phyloP scores from a whole-genome alignment of 2,329 filamentous ascomycete species.

The Aspergillus niger region DNA sequence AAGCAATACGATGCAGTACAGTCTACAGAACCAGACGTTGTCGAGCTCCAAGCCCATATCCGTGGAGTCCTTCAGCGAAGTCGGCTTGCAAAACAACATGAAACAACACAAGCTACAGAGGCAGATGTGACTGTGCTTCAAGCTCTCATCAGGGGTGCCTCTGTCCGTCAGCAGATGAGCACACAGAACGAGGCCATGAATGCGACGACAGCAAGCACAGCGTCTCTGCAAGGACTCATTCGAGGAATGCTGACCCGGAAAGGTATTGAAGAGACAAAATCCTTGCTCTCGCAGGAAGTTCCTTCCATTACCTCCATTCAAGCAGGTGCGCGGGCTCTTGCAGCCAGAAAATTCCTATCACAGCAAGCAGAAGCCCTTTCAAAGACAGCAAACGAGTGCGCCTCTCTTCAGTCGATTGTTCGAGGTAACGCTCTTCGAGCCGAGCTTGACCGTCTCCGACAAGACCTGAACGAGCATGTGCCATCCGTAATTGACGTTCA shows the following conservation, averaged over 20 bases:
- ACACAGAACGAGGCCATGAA: constrained; percentile 41
- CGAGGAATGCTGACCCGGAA: constrained; percentile 57
- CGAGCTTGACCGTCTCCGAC: constrained; percentile 28
- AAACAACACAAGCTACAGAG: constrained; percentile 47
- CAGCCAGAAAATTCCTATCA: constrained; percentile 42
- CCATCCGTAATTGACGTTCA: constrained; percentile 36
- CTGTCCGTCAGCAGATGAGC: constrained; percentile 55
- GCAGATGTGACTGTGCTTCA: constrained; percentile 63
- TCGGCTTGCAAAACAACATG: constrained; percentile 21
- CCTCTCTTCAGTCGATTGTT: constrained; percentile 48
- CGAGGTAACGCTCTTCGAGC: constrained; percentile 42
- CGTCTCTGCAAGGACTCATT: constrained; percentile 59
- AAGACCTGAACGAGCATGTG: constrained; percentile 32
- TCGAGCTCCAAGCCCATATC: constrained; percentile 58
- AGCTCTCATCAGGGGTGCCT: constrained; percentile 66
- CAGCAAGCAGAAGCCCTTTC: constrained; percentile 45
- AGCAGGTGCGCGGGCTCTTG: constrained; percentile 37
- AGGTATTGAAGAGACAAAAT: constrained; percentile 27
- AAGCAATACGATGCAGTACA: constrained; percentile 42
- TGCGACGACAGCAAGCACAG: constrained; percentile 53
- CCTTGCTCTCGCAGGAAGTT: constrained; percentile 30
- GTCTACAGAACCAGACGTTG: not conserved
- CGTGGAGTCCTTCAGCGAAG: constrained; percentile 22
- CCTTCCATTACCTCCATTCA: constrained; percentile 39
- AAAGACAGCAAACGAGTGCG: constrained; percentile 44